Evolutionary conservation across 2,329 filamentous ascomycete genomes (phyloP), one percentile per base, ranked within the genome.

Genomic region (Penicillium sp.): DNA sequence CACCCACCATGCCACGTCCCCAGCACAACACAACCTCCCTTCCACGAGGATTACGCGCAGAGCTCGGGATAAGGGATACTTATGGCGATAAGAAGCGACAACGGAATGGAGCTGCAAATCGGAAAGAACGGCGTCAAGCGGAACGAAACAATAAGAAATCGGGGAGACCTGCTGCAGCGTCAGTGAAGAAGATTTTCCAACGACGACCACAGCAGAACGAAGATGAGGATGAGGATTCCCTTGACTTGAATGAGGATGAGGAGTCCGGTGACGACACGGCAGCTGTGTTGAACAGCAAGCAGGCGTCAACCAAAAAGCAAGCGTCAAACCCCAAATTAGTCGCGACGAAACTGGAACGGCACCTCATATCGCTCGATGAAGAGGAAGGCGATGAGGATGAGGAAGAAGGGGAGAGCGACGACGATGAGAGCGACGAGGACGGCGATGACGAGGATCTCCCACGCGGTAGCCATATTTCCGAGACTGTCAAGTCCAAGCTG

Each of bases 91-190:
- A 71, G 62, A 71, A 72, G 61, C 68, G 70, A 49, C 70, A 63
- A 45, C 63, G 66, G 14, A 70, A 70, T 61, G 69, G 71, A 22
- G 67, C 73, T 25, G 62, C 65, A 34, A 66, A 71, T 48, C 82
- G 88, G 65, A 90, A 90, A 77, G 87, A 90, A 55, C 83, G 85
- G 59, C 84, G 90, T 57, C 91, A 88, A 71, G 83, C 83, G 15
- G 86, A 90, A 67, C 83, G 90, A 56, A 77, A 80, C 22, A 80
- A 85, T 67, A 90, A 87, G 73, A 89, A 85, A 73, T 69, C 74
- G 31, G 78, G 79, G 61, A 75, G 73, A 50, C 62, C 64, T 54
- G 61, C 66, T 22, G 55, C 56, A 45, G 61, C 60, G 3, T 62
- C 67, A 31, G 38, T 42, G 41, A 68, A 67, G 59, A 61, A 62